phyloP scores from a whole-genome alignment of 495 filamentous ascomycete species.

The Neurospora africana region DNA sequence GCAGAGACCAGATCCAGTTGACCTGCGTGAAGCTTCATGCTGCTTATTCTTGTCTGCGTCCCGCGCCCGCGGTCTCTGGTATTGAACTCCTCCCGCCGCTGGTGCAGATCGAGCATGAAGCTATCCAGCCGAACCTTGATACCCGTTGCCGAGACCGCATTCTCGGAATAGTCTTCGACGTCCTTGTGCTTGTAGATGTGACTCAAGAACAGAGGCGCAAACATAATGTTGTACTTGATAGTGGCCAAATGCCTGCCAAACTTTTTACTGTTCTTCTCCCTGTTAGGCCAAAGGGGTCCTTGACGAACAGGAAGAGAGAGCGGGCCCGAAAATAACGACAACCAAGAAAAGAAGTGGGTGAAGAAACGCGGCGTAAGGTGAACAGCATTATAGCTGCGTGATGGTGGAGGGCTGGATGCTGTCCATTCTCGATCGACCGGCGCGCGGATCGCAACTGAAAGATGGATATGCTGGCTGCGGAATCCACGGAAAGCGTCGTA shows the following conservation, averaged over 20 bases:
- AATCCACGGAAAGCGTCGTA: conserved; percentile 94
- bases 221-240: conserved; percentile 89
- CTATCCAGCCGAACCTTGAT: conserved; percentile 89
- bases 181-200: conserved; percentile 99
- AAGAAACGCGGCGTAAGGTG: conserved; percentile 93
- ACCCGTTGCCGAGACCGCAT: conserved; percentile 79
- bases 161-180: conserved; percentile 70
- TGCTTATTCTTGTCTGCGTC: conserved; percentile 66
- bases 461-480: conserved; percentile 88
- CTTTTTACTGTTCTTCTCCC: conserved; percentile 95
- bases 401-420: conserved; percentile 57
- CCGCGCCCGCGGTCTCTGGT: conserved; percentile 63
- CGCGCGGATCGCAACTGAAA: conserved; percentile 80
- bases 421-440: conserved; percentile 75
- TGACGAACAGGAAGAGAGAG: conserved; percentile 94
- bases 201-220: conserved; percentile 87
- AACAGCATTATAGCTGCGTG: conserved; percentile 85
- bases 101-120: conserved; percentile 92
- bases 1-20: conserved; percentile 86
- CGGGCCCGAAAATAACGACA: conserved; percentile 87
- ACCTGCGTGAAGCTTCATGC: conserved; percentile 89
- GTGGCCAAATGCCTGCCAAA: conserved; percentile 94
- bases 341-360: conserved; percentile 97
- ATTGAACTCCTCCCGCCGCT: conserved; percentile 82
- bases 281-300: conserved; percentile 77